Evolutionary conservation across 768 basidiomycete genomes (phyloP).

Genomic region (Leccinum olivaceopallidum): DNA sequence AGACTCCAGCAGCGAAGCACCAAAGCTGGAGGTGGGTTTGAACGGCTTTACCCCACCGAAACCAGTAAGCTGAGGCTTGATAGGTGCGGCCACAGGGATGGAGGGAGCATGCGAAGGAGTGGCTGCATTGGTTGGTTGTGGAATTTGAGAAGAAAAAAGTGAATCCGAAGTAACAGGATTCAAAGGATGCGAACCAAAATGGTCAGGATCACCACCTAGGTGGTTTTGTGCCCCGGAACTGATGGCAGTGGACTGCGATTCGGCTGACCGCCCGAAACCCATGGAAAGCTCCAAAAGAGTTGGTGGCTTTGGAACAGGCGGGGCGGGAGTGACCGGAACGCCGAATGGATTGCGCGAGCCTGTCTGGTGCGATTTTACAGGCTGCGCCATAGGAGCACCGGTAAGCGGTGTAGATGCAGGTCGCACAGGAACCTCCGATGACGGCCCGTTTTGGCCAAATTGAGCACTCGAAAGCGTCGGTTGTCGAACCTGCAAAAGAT

Average conservation of each 20-base stretch:
- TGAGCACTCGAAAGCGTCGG: conserved; percentile 5
- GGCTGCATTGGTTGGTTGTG: conserved; percentile 52
- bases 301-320: conserved; percentile 73
- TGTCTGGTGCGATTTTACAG: conserved; percentile 85
- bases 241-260: conserved; percentile 33
- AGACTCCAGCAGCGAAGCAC: conserved; percentile 69
- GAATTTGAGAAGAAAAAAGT: conserved; percentile 45
- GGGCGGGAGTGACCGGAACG: conserved; percentile 55
- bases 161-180: conserved; percentile 46
- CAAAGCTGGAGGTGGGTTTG: conserved; percentile 81
- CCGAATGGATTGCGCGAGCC: conserved; percentile 97
- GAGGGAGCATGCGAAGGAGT: conserved; percentile 35
- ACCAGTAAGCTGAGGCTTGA: conserved; percentile 50
- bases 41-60: conserved; percentile 73
- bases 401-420: conserved; percentile 76
- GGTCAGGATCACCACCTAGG: conserved; percentile 8
- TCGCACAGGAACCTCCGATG: conserved; percentile 45
- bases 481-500: conserved; percentile 13
- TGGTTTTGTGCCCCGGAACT: conserved; percentile 29
- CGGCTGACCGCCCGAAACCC: conserved; percentile 39
- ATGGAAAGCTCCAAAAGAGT: conserved; percentile 80
- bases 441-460: conserved; percentile 7
- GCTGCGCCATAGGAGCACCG: conserved; percentile 50
- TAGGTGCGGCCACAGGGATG: conserved; percentile 28
- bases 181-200: conserved; percentile 22